Base-by-base conservation (phyloP, 257 asterid species). In the Nyctanthes arbortristis region DNA sequence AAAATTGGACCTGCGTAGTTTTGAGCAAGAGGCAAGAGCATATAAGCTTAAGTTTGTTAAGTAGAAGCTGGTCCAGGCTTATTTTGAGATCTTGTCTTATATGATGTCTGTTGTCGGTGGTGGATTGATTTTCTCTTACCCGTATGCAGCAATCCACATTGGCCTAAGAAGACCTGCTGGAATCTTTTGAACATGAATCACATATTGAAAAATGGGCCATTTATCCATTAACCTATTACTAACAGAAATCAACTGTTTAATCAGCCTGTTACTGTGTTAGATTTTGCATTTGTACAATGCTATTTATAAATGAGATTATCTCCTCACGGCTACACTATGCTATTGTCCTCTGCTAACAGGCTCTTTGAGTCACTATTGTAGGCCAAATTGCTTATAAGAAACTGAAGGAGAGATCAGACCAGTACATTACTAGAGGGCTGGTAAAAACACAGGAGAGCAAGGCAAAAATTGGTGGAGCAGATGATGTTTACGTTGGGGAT, bases 371-470 rank as follows among this genome's bases (percentile, higher is more conserved):
- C 33, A 37, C 40, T 13, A 13, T 66, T 74, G 71, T 77, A 94
- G 99, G 99, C 28, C 92, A 84, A 80, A 87, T 94, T 82, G 96
- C 73, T 35, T 94, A 94, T 82, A 81, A 81, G 91, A 91, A 89
- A 73, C 83, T 94, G 79, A 94, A 94, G 88, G 97, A 89, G 76
- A 82, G 85, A 47, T 75, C 93, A 1, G 92, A 86, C 28, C 77
- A 74, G 25, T 91, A 76, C 68, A 71, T 27, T 40, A 77, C 79
- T 13, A 84, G 91, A 82, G 99, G 96, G 59, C 79, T 94, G 68
- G 97, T 86, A 14, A 88, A 97, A 73, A 86, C 87, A 3, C 88
- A 80, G 62, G 99, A 94, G 82, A 94, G 97, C 85, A 94, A 94
- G 79, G 90, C 77, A 68, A 86, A 78, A 70, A 78, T 94, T 65